phyloP scores from a whole-genome alignment of 1,284 basidiomycete genomes.

The Peniophora sp. region DNA sequence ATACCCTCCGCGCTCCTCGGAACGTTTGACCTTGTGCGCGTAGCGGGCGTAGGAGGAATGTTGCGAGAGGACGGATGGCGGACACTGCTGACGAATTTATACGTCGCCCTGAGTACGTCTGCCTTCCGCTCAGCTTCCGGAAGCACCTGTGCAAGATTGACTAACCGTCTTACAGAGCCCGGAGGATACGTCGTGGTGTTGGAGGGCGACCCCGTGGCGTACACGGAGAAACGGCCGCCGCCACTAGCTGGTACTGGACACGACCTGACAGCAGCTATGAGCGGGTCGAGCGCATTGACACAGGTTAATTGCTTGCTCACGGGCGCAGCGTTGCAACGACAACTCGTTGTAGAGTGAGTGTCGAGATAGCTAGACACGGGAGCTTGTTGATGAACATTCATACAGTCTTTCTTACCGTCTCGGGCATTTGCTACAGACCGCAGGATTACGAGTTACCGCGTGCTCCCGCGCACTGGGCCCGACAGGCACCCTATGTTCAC shows the following conservation, averaged over 20 bases:
- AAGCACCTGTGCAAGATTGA: neutral
- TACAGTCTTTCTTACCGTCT: neutral
- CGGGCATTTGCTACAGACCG: neutral
- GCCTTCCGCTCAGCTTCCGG: neutral
- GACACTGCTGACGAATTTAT: neutral
- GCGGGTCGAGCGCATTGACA: neutral
- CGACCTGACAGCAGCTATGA: neutral
- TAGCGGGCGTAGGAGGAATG: neutral
- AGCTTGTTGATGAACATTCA: neutral
- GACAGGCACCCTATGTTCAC: neutral
- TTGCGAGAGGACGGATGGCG: neutral
- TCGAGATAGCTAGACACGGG: neutral
- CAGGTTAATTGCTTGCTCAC: neutral
- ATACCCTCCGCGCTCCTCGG: neutral
- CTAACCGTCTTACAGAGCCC: neutral
- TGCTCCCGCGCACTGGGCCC: neutral
- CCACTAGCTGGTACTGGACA: neutral
- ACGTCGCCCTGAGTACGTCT: neutral
- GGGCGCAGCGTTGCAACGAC: neutral
- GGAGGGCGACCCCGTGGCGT: neutral
- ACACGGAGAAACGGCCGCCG: neutral
- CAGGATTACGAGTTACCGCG: neutral
- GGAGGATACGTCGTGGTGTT: neutral
- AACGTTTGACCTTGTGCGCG: neutral
- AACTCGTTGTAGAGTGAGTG: neutral